A percentile compares a stretch with the other conserved stretches of the same genome.
phyloP scores from a whole-genome alignment of 257 asterid species.

The Leonotis leonurus region DNA sequence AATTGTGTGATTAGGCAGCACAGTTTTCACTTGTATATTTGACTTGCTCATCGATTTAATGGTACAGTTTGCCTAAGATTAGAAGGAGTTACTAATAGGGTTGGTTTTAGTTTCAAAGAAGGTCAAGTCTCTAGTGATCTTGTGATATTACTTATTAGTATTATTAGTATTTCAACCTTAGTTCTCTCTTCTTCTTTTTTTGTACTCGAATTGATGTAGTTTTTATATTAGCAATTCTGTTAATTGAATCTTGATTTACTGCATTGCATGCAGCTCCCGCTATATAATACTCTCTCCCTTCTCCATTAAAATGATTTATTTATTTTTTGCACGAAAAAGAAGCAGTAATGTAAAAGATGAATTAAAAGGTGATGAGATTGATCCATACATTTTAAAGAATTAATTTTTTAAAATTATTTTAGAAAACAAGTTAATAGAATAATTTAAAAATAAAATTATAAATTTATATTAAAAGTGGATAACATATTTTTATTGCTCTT shows the following conservation, averaged over 20 bases:
- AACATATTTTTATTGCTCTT: no score
- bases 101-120: slow-evolving; percentile 14
- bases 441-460: no score
- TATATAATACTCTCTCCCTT: background rate
- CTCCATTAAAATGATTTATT: no score
- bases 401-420: no score
- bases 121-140: slow-evolving; percentile 7
- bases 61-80: slow-evolving; percentile 21
- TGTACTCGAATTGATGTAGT: background rate
- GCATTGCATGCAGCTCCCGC: background rate
- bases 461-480: no score
- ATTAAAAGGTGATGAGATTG: no score
- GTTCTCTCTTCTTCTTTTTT: background rate
- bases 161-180: slow-evolving; percentile 11
- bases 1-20: slow-evolving; percentile 32
- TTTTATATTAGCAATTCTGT: background rate
- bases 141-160: slow-evolving; percentile 19
- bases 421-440: no score
- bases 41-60: slow-evolving; percentile 25
- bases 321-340: no score
- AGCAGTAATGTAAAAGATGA: no score
- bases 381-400: no score
- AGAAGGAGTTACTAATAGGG: slow-evolving; percentile 20
- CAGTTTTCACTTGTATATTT: slow-evolving; percentile 28
- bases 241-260: background rate